Percentiles rank a stretch among this genome's conserved stretches.
Conservation (phyloP, 352 stramenopile genomes). For the Phytophthora lateralis region DNA sequence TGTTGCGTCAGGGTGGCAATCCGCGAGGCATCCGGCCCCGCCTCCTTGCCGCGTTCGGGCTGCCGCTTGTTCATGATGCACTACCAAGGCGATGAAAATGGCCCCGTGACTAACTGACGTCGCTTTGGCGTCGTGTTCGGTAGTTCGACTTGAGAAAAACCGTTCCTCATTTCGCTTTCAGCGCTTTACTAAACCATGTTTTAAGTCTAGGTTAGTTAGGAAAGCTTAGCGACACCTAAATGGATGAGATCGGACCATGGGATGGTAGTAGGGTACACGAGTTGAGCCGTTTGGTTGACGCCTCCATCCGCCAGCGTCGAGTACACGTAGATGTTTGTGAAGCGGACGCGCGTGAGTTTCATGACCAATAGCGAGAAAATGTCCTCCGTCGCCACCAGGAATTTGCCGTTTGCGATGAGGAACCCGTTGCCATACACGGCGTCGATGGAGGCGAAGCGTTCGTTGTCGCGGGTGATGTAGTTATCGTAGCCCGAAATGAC, state of each 20-base stretch:
- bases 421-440: conserved; percentile 44
- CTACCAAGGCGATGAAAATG: background rate
- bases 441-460: conserved; percentile 44
- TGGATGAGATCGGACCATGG: conserved; percentile 20
- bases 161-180: background rate
- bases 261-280: conserved; percentile 38
- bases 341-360: conserved; percentile 33
- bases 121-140: background rate
- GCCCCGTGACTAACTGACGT: background rate
- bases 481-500: conserved; percentile 50
- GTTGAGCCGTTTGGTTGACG: conserved; percentile 38
- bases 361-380: conserved; percentile 37
- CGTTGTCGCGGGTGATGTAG: conserved; percentile 32
- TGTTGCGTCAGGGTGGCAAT: conserved; percentile 25
- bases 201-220: no score
- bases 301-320: conserved; percentile 25
- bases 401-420: conserved; percentile 41
- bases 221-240: conserved; percentile 34
- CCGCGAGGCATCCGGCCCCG: conserved; percentile 13
- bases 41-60: conserved; percentile 16
- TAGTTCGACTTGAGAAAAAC: background rate
- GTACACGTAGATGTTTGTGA: conserved; percentile 43
- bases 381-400: conserved; percentile 40
- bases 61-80: conserved; percentile 15
- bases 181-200: background rate